Base-by-base conservation (phyloP, 768 basidiomycete genomes). In the Pleurotus citrinopileatus region DNA sequence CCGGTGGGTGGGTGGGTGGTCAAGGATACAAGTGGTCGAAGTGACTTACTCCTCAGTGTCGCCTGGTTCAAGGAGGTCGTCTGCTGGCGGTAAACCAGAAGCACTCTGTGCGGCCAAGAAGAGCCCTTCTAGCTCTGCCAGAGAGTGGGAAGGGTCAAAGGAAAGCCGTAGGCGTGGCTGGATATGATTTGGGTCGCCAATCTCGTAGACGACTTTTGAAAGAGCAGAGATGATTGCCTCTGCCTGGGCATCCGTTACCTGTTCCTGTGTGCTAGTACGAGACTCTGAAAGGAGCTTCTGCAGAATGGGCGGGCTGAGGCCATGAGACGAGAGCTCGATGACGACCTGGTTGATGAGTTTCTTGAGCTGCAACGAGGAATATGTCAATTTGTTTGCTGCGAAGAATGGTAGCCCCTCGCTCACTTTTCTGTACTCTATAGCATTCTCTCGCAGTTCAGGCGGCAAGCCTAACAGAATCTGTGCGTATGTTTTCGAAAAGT, bases 261-360 rank as follows among this genome's bases (percentile, higher is more conserved):
- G 15, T 3, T 52, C 48, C 27, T 19, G 47, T 19, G 28, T 50
- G 19, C 38, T 19, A 45, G 29, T 42, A 37, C 17, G 17, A 5
- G 26, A 13, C 44, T 55, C 23, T 57, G 36, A 37, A 15, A 79
- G 65, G 19, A 78, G 66, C 45, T 75, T 68, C 0, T 79, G 79
- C 12, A 84, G 67, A 0, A 81, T 62, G 7, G 68, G 62, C 3
- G 82, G 82, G 54, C 71, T 72, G 4, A 86, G 70, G 0, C 91
- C 94, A 20, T 93, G 72, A 2, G 81, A 77, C 3, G 81, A 75
- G 15, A 98, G 83, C 67, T 98, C 94, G 8, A 72, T 68, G 0
- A 89, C 91, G 32, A 94, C 81, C 63, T 86, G 79, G 58, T 91
- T 89, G 60, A 98, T 94, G 26, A 95, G 72, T 61, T 90, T 93